Percentiles rank a stretch among this genome's conserved stretches.
These are phyloP conservation scores for Escovopsis sp. DNA, from an alignment of 2,329 filamentous ascomycete species.

Conservation along the genomic window DNA sequence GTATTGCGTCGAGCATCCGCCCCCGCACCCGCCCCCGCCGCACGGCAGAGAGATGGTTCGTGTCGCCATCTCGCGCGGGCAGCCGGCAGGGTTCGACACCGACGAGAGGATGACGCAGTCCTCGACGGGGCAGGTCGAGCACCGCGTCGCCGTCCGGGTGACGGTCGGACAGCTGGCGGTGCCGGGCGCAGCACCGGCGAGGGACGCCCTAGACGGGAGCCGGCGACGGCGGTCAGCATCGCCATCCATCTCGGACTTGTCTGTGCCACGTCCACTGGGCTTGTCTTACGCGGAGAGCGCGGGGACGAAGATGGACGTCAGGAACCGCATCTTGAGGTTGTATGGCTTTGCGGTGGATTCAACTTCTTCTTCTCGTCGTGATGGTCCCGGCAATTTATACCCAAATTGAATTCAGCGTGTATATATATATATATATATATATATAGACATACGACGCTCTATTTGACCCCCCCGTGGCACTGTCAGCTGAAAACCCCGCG, in stretches of 20 bases:
- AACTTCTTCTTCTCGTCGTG: too few relatives aligned
- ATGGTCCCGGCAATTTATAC: too few relatives aligned
- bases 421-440: too few relatives aligned
- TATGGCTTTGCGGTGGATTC: too few relatives aligned
- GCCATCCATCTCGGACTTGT: too few relatives aligned
- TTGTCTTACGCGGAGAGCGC: too few relatives aligned
- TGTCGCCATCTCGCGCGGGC: constrained; percentile 15
- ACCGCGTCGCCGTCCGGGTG: constrained; percentile 17
- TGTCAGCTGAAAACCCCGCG: too few relatives aligned
- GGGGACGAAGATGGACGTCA: not conserved
- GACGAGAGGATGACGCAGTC: constrained; percentile 18
- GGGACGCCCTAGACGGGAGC: not conserved
- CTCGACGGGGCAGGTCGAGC: constrained; percentile 18
- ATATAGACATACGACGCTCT: too few relatives aligned
- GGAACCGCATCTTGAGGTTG: not conserved
- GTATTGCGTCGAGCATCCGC: constrained; percentile 13
- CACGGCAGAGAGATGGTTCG: constrained; percentile 12
- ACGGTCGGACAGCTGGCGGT: constrained; percentile 18
- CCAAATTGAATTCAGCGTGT: too few relatives aligned
- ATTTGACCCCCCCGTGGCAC: too few relatives aligned
- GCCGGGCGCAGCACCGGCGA: not conserved
- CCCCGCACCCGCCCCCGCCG: constrained; percentile 9
- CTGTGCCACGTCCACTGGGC: too few relatives aligned
- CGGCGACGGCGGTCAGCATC: not conserved
- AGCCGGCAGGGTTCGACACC: constrained; percentile 17